A percentile compares a stretch with the other conserved stretches of the same genome.
Conservation (phyloP, 495 filamentous ascomycete genomes). For the Neurospora intermedia region DNA sequence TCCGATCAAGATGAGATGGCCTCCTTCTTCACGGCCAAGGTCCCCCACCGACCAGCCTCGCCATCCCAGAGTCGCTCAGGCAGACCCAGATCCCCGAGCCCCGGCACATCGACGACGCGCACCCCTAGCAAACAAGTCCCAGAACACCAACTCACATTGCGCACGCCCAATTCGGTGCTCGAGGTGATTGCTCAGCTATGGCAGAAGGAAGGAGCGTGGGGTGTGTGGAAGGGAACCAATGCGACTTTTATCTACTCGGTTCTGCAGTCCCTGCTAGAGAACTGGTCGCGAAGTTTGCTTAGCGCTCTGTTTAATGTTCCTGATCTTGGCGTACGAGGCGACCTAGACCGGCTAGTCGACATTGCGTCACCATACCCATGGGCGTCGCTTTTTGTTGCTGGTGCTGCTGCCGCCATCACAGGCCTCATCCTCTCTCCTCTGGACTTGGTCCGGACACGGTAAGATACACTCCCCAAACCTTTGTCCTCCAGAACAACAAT, state of each 20-base stretch:
- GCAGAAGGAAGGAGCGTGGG: slow-evolving; percentile 80
- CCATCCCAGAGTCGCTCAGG: slow-evolving; percentile 36
- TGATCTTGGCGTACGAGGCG: slow-evolving; percentile 54
- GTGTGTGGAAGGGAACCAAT: slow-evolving; percentile 90
- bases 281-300: slow-evolving; percentile 73
- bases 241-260: slow-evolving; percentile 81
- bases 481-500: not conserved
- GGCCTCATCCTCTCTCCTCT: slow-evolving; percentile 74
- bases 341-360: slow-evolving; percentile 39
- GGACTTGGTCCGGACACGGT: slow-evolving; percentile 80
- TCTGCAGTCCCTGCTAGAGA: slow-evolving; percentile 73
- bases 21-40: slow-evolving; percentile 61
- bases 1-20: slow-evolving; percentile 70
- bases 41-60: slow-evolving; percentile 42
- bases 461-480: too few species aligned
- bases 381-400: slow-evolving; percentile 64
- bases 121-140: slow-evolving; percentile 19
- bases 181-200: slow-evolving; percentile 76
- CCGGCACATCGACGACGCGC: slow-evolving; percentile 15
- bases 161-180: slow-evolving; percentile 59
- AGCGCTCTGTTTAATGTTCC: slow-evolving; percentile 75
- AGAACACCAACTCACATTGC: slow-evolving; percentile 56
- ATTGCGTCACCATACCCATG: slow-evolving; percentile 63
- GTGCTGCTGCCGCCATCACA: slow-evolving; percentile 70
- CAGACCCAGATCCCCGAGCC: slow-evolving; percentile 19